Base-by-base conservation (phyloP, 2,329 filamentous ascomycete species). In the Fusarium nodosum region DNA sequence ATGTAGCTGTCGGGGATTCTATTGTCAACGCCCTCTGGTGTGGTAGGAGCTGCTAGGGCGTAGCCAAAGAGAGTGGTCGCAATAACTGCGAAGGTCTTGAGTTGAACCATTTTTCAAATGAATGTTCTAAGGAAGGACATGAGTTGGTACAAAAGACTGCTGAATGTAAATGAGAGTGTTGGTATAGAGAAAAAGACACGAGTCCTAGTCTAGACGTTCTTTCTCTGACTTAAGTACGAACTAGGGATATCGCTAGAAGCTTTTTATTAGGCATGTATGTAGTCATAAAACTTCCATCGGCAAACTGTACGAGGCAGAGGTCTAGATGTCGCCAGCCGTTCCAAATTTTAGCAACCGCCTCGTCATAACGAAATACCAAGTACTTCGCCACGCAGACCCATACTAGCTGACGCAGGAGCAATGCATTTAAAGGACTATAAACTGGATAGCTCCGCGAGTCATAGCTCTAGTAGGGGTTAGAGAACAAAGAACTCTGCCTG, bases 1-100 rank as follows among this genome's bases (percentile, higher is more conserved):
- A 90, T 89, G 78, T 88, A 91, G 56, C 82, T 83, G 68, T 77
- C 78, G 44, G 79, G 72, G 45, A 82, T 72, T 44, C 79, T 55
- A 20, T 51, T 69, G 22, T 68, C 60, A 33, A 61, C 58, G 15
- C 58, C 64, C 28, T 71, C 58, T 26, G 64, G 53, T 20, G 50
- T 54, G 36, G 61, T 58, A 20, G 67, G 66, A 20, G 71, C 71
- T 15, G 73, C 66, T 47, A 68, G 20, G 20, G 64, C 65, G 39
- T 50, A 66, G 42, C 73, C 52, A 58, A 77, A 42, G 41, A 78
- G 68, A 18, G 74, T 64, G 18, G 72, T 56, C 34, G 69, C 74
- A 39, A 69, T 58, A 47, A 76, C 54, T 56, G 67, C 63, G 39
- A 77, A 46, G 46, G 64, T 72, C 56, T 72, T 69, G 47, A 77